These are phyloP conservation scores for Volvox carteri DNA, from an alignment of 163 green algal genomes.

Conservation along the genomic window DNA sequence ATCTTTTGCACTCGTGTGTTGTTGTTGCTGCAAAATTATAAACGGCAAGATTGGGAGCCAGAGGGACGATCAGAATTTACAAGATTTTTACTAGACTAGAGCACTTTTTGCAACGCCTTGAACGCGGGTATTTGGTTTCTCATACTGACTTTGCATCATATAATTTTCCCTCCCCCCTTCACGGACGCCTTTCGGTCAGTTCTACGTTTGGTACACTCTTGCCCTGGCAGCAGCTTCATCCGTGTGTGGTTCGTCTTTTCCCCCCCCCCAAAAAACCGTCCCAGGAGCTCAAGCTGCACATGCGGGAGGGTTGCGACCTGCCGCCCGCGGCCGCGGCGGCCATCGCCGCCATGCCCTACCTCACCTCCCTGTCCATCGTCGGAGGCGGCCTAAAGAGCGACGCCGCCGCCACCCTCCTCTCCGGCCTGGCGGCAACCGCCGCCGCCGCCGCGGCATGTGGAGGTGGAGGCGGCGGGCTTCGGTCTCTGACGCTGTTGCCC, in stretches of 20 bases:
- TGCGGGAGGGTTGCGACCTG: slow-evolving; percentile 47
- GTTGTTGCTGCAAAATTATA: too few relatives aligned
- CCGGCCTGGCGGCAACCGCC: neutral
- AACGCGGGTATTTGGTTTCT: too few relatives aligned
- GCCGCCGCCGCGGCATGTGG: neutral
- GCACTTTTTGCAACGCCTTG: too few relatives aligned
- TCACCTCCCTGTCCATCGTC: slow-evolving; percentile 7
- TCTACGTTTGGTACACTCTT: too few relatives aligned
- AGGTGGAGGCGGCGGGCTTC: neutral
- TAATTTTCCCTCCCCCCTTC: too few relatives aligned
- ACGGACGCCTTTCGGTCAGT: too few relatives aligned
- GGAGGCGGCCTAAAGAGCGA: slow-evolving; percentile 14
- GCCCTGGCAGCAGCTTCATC: too few relatives aligned
- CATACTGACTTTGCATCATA: too few relatives aligned
- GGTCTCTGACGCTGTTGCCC: slow-evolving; percentile 48
- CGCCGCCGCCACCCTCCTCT: slow-evolving; percentile 4
- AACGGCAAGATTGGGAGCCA: too few relatives aligned
- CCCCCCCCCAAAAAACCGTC: neutral
- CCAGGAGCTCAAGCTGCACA: slow-evolving; percentile 32
- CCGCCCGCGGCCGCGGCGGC: slow-evolving; percentile 38
- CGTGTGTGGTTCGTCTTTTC: neutral
- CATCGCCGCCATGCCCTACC: slow-evolving; percentile 35
- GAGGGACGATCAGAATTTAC: too few relatives aligned
- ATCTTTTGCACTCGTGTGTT: too few relatives aligned
- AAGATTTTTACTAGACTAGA: too few relatives aligned